Evolutionary conservation across 352 stramenopile genomes (phyloP), one percentile per base, ranked within the genome.

Genomic region (Phytopythium sindhum): DNA sequence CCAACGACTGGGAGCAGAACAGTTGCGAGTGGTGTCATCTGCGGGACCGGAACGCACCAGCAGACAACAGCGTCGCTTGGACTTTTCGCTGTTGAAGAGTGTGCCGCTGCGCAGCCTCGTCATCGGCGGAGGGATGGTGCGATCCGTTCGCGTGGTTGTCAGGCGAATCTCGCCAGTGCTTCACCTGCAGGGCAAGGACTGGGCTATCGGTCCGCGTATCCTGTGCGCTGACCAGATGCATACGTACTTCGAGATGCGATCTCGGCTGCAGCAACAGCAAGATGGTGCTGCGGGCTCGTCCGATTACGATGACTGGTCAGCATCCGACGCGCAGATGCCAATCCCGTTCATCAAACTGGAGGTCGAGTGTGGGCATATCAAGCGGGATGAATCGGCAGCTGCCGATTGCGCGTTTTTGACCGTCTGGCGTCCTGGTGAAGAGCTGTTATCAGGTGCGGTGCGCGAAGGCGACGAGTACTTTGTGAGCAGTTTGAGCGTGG

Each of bases 261-360:
- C 66, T 37, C 69, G 79, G 31, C 68, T 80, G 48, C 69, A 68
- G 6, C 21, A 63, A 26, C 63, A 62, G 52, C 33, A 62, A 37
- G 33, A 70, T 42, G 62, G 42, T 14, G 60, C 35, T 10, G 56
- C 61, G n/a, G 61, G n/a, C 42, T n/a, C 15, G 61, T 47, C 29
- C 41, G 55, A 63, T 63, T 60, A 58, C 37, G 47, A 53, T 3
- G 31, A 24, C 24, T 23, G 33, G 74, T 19, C 66, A 73, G 24
- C 61, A 60, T 62, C 72, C 6, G 66, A 79, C 53, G 28, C 74
- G 2, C 74, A 70, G 21, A 53, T 71, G 29, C 84, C 78, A 39
- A 79, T 78, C 0, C 84, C 84, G 28, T 93, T 91, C 64, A 59
- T 90, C 17, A 87, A 89, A 44, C 62, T 93, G 26, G 77, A 89